phyloP scores from a whole-genome alignment of 1,284 basidiomycete species.

The Boletus sp. region DNA sequence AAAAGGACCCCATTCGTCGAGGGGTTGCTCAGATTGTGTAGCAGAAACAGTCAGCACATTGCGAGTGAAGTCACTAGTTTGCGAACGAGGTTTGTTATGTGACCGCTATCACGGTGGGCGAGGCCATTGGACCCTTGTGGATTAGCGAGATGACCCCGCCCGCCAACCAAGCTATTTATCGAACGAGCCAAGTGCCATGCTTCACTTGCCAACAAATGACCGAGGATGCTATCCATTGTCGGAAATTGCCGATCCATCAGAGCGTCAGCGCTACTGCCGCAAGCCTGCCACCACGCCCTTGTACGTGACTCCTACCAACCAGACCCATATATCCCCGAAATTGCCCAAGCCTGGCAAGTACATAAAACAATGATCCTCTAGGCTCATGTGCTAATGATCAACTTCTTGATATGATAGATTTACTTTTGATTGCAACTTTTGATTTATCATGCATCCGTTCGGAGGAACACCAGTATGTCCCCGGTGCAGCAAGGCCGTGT shows the following conservation, averaged over 20 bases:
- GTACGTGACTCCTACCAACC: background rate
- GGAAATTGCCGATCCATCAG: slow-evolving; percentile 24
- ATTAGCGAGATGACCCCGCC: background rate
- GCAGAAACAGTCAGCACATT: background rate
- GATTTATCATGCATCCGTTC: slow-evolving; percentile 57
- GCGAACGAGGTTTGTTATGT: background rate
- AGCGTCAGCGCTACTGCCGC: background rate
- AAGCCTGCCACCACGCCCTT: slow-evolving; percentile 6
- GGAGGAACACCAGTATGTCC: slow-evolving; percentile 66
- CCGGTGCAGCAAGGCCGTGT: slow-evolving; percentile 65
- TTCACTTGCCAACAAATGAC: background rate
- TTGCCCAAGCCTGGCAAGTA: slow-evolving; percentile 15
- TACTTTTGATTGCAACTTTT: background rate
- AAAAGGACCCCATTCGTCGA: background rate
- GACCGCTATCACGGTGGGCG: background rate
- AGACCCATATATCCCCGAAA: background rate
- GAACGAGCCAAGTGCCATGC: background rate
- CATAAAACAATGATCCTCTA: background rate
- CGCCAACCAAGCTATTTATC: background rate
- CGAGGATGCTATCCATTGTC: background rate
- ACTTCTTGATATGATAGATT: slow-evolving; percentile 3
- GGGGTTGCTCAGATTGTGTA: background rate
- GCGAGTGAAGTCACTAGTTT: background rate
- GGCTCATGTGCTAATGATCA: slow-evolving; percentile 3
- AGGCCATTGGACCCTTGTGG: background rate